phyloP scores from a whole-genome alignment of 352 stramenopile genomes.

The Pythium oligandrum region DNA sequence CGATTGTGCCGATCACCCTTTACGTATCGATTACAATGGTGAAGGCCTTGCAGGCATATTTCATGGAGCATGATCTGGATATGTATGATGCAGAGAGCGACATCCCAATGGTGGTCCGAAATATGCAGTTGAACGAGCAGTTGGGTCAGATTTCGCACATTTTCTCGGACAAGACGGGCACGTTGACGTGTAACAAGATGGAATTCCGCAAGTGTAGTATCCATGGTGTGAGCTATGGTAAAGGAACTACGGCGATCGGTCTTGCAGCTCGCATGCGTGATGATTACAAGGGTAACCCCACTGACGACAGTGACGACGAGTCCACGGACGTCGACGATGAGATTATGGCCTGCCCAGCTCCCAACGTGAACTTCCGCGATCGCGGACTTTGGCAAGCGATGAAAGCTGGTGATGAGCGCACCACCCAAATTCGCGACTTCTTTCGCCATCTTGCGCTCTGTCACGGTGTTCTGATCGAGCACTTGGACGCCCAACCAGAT shows the following conservation, averaged over 20 bases:
- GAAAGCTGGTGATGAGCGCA: slow-evolving; percentile 26
- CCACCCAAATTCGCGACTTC: slow-evolving; percentile 72
- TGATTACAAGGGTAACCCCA: slow-evolving; percentile 46
- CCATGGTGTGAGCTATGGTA: slow-evolving; percentile 72
- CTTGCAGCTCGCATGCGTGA: slow-evolving; percentile 58
- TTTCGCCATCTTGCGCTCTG: slow-evolving; percentile 86
- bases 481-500: slow-evolving; percentile 55
- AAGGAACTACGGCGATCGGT: slow-evolving; percentile 80
- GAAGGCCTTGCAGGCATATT: slow-evolving; percentile 85
- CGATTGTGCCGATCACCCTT: slow-evolving; percentile 86
- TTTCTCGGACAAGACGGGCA: slow-evolving; percentile 93
- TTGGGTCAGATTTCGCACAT: slow-evolving; percentile 95
- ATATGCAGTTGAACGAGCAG: slow-evolving; percentile 87
- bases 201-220: slow-evolving; percentile 88
- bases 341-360: slow-evolving; percentile 23
- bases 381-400: slow-evolving; percentile 54
- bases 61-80: slow-evolving; percentile 80
- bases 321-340: slow-evolving; percentile 21
- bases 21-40: slow-evolving; percentile 89
- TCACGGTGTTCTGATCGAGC: slow-evolving; percentile 97
- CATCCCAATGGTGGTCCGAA: slow-evolving; percentile 69
- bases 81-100: slow-evolving; percentile 82
- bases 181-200: slow-evolving; percentile 88
- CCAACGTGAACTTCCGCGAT: slow-evolving; percentile 84
- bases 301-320: slow-evolving; percentile 34